Conservation (phyloP, 75 land plant genomes). For the Chamaecyparis obtusa region DNA sequence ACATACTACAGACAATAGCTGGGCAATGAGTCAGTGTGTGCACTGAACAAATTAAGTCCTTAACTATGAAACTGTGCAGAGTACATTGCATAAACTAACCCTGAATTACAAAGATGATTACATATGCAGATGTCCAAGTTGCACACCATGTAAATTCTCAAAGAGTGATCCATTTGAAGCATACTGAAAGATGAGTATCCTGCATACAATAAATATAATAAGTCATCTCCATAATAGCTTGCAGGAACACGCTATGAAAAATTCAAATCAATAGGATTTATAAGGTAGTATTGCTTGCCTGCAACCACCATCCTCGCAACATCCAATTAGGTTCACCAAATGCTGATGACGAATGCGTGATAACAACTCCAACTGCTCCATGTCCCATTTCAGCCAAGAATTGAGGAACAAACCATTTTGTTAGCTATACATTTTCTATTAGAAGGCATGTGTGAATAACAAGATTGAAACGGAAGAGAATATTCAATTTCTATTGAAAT, state of each 20-base stretch:
- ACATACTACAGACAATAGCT: background rate
- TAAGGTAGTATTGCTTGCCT: slow-evolving; percentile 7
- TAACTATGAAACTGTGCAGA: background rate
- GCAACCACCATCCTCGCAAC: slow-evolving; percentile 25
- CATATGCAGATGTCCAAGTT: slow-evolving; percentile 17
- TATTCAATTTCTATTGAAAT: background rate
- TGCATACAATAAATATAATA: slow-evolving; percentile 7
- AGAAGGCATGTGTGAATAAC: background rate
- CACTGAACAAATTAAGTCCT: background rate
- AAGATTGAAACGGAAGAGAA: background rate
- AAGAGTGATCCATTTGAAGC: slow-evolving; percentile 40
- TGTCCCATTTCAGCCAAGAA: background rate
- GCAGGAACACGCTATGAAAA: background rate
- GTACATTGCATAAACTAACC: slow-evolving; percentile 13
- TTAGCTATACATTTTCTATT: background rate
- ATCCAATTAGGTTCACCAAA: slow-evolving; percentile 26
- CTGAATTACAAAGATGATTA: slow-evolving; percentile 4
- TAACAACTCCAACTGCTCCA: slow-evolving; percentile 25
- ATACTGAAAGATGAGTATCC: slow-evolving; percentile 34
- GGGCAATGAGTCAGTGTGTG: background rate
- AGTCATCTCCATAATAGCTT: background rate
- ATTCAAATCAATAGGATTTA: background rate
- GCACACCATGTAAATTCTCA: slow-evolving; percentile 30
- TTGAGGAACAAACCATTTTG: background rate
- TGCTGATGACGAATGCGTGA: slow-evolving; percentile 34